Conservation (phyloP, 2,329 filamentous ascomycete species). For the Calonectria pauciramosa region DNA sequence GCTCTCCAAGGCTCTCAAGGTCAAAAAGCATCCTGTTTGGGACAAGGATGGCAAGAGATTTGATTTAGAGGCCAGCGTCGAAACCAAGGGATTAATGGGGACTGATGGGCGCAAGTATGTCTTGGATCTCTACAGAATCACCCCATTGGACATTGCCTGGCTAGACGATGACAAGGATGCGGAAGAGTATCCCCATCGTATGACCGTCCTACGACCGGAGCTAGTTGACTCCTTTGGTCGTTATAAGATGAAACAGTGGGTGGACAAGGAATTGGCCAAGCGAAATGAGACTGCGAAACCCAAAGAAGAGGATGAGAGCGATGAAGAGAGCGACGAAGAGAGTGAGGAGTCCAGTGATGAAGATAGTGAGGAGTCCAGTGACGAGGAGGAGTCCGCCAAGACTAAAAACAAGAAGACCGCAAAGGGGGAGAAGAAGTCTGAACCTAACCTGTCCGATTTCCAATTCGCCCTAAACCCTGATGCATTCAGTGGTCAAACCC, state of each 20-base stretch:
- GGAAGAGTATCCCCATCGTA: conserved; percentile 87
- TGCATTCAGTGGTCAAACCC: conserved; percentile 91
- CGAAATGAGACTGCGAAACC: conserved; percentile 55
- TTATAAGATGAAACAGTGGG: conserved; percentile 89
- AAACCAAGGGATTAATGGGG: conserved; percentile 97
- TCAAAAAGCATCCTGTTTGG: conserved; percentile 97
- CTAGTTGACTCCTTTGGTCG: conserved; percentile 89
- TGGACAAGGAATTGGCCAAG: conserved; percentile 81
- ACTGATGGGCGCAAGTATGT: conserved; percentile 98
- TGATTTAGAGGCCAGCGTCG: conserved; percentile 93
- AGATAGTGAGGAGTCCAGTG: conserved; percentile 43
- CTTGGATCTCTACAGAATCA: conserved; percentile 95
- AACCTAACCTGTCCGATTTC: conserved; percentile 90
- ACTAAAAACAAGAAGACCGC: conserved; percentile 40
- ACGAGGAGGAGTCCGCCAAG: conserved; percentile 45
- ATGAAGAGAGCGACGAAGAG: conserved; percentile 53
- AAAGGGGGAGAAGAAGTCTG: conserved; percentile 56
- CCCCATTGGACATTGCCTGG: conserved; percentile 92
- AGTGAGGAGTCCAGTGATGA: conserved; percentile 37
- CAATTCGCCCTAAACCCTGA: conserved; percentile 93
- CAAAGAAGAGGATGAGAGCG: conserved; percentile 47
- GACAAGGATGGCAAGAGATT: conserved; percentile 94
- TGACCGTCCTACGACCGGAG: conserved; percentile 94
- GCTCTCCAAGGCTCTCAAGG: conserved; percentile 88
- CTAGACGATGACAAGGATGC: conserved; percentile 73